These are phyloP conservation scores for Candida morakotiae DNA, from an alignment of 805 yeast species.

Conservation along the genomic window DNA sequence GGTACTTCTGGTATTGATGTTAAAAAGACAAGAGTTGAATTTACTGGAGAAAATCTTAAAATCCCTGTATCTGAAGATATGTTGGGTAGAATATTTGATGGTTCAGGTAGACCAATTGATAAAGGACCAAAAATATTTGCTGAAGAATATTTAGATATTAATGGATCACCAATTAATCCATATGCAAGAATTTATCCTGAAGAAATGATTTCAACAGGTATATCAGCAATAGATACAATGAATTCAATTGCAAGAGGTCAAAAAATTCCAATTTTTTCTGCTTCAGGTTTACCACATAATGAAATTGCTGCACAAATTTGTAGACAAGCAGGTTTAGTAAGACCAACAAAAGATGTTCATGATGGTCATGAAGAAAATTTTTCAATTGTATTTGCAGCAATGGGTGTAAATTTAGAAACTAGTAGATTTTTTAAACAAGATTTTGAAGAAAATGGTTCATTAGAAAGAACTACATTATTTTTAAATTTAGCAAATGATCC, in stretches of 20 bases:
- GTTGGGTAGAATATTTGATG: conserved; percentile 97
- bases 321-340: conserved; percentile 98
- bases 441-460: conserved; percentile 97
- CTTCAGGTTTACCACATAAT: conserved; percentile 98
- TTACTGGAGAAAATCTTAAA: conserved; percentile 90
- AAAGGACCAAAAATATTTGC: conserved; percentile 98
- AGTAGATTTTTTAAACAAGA: conserved; percentile 98
- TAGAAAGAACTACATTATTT: conserved; percentile 96
- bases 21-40: conserved; percentile 94
- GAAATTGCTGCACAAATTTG: conserved; percentile 99
- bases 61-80: conserved; percentile 96
- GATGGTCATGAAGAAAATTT: conserved; percentile 99
- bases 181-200: conserved; percentile 98
- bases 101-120: conserved; percentile 98
- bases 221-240: conserved; percentile 98
- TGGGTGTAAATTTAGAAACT: conserved; percentile 99
- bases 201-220: conserved; percentile 99
- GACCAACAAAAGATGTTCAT: conserved; percentile 99
- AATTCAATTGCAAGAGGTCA: conserved; percentile 99
- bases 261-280: conserved; percentile 98
- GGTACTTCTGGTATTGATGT: conserved; percentile 99
- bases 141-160: conserved; percentile 96
- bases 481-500: conserved; percentile 98
- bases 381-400: conserved; percentile 98
- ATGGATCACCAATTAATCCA: conserved; percentile 98